Evolutionary conservation across 148 eudicot genomes (phyloP).

Genomic region (Pouteria glomerata): DNA sequence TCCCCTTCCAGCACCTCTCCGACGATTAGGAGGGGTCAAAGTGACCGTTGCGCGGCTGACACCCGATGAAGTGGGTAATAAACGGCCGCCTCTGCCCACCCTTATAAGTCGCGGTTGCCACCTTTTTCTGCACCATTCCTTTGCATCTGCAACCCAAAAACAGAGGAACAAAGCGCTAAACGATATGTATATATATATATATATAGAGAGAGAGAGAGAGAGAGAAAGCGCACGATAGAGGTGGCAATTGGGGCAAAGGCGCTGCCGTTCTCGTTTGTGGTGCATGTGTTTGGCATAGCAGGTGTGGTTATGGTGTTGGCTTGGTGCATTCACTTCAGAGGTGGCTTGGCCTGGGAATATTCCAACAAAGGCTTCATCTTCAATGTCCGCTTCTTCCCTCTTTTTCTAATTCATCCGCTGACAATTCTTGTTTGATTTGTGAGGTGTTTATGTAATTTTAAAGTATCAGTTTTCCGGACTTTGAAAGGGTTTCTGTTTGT

Average conservation of each 20-base stretch:
- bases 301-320: constrained; percentile 69
- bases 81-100: no score
- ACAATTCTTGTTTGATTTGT: neutral
- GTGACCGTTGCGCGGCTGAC: no score
- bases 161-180: no score
- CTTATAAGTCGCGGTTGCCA: no score
- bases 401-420: neutral
- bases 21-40: no score
- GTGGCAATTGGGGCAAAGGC: constrained; percentile 49
- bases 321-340: constrained; percentile 64
- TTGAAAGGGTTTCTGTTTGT: neutral
- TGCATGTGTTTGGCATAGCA: constrained; percentile 49
- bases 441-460: no score
- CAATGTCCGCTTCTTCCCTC: constrained; percentile 30
- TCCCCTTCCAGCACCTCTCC: no score
- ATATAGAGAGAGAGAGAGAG: neutral
- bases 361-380: constrained; percentile 77
- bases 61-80: no score
- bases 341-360: constrained; percentile 82
- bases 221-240: neutral
- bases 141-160: no score
- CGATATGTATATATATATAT: no score
- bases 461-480: no score
- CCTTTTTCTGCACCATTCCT: no score
- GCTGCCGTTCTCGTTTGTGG: constrained; percentile 42